Percentiles rank a stretch among this genome's conserved stretches.
These are phyloP conservation scores for Colletotrichum filicis DNA, from an alignment of 2,329 filamentous ascomycete genomes.

Conservation along the genomic window DNA sequence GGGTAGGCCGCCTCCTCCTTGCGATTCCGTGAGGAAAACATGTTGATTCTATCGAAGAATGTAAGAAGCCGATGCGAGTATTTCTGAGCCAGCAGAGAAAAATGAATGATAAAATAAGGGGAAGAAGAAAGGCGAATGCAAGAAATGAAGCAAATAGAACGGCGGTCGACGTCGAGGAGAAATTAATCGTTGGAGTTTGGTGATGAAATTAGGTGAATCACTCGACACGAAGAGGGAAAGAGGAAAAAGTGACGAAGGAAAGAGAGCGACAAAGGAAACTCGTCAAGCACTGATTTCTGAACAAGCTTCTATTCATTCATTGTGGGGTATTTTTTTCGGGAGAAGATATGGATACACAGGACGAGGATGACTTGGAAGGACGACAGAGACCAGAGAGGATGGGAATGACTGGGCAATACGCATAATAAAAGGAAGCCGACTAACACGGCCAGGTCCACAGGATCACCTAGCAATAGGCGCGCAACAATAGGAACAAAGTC, in stretches of 20 bases:
- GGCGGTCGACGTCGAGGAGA: neutral
- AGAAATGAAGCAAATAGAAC: neutral
- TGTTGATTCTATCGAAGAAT: constrained; percentile 45
- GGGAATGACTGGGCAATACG: constrained; percentile 8
- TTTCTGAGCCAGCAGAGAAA: constrained; percentile 26
- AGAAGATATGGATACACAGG: constrained; percentile 15
- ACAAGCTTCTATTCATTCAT: constrained; percentile 36
- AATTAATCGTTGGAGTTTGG: constrained; percentile 13
- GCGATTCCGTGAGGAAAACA: constrained; percentile 49
- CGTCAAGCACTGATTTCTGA: constrained; percentile 28
- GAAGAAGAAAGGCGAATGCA: neutral
- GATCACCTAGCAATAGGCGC: constrained; percentile 17
- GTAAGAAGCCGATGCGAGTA: constrained; percentile 23
- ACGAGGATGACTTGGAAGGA: constrained; percentile 9
- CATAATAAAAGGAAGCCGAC: constrained; percentile 34
- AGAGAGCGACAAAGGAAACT: constrained; percentile 37
- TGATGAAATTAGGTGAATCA: constrained; percentile 31
- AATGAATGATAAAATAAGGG: neutral
- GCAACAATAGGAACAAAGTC: constrained; percentile 15
- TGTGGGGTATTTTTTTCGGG: constrained; percentile 16
- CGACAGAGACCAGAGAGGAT: neutral
- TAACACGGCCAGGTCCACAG: constrained; percentile 12
- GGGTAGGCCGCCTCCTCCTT: constrained; percentile 46
- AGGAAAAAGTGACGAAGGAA: constrained; percentile 4
- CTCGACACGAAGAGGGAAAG: constrained; percentile 17